Base-by-base conservation (phyloP, 139 green algal species). In the Raphidocelis subcapitata region DNA sequence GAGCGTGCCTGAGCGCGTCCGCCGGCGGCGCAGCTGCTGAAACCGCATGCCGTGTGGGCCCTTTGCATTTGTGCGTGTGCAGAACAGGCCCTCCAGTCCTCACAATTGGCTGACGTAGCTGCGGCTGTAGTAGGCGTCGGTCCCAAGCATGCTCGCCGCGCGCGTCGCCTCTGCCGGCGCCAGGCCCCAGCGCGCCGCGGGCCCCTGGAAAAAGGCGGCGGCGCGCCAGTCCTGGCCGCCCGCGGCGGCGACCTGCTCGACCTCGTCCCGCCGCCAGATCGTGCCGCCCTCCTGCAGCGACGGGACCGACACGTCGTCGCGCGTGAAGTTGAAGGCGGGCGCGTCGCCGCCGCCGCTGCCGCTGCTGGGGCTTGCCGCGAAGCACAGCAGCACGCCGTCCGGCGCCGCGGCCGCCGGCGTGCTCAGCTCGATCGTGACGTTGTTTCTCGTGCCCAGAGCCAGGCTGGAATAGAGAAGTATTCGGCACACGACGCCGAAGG, bases 401-500 rank as follows among this genome's bases (percentile, higher is more conserved):
- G 73, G 73, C 29, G 73, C 57, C 23, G 29, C 14, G 24, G n/a
- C 54, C 1, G 63, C 49, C 0, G 73, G 70, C 37, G 70, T 77
- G 1, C 32, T 63, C 32, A 77, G 44, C 33, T 60, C 49, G 20
- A 77, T 15, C 3, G 70, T 75, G 21, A 56, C 33, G 8, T 26
- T 23, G 26, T 56, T 66, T 5, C 10, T 21, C 5, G 36, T 49
- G 33, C 63, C 51, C n/a, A 57, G 59, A 14, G 64, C 52, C 15
- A 73, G 49, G 41, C 49, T 67, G 33, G 29, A 52, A 18, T 49
- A 62, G 57, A 70, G 64, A n/a, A 80, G 49, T 28, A 80, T 15
- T 15, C 66, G 57, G 37, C 74, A 80, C 59, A 79, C 15, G 23
- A 79, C 32, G 26, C 57, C 65, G 23, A 49, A 74, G 5, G 21